Evolutionary conservation across 768 basidiomycete genomes (phyloP).

Genomic region (Hydnomerulius pinastri): DNA sequence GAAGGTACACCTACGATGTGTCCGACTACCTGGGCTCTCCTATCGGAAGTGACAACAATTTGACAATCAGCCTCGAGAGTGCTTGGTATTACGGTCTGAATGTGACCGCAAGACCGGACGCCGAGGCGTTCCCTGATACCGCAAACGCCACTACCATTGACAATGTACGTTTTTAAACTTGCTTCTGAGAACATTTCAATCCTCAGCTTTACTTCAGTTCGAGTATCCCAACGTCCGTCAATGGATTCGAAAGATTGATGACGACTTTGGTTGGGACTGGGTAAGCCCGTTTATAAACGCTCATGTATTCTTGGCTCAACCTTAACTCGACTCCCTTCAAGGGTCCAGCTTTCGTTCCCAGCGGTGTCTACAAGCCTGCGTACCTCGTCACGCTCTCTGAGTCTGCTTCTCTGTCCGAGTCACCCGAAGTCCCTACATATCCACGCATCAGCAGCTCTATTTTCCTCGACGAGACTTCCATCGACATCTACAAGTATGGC

Average conservation of each 20-base stretch:
- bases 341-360: conserved; percentile 60
- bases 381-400: conserved; percentile 47
- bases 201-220: conserved; percentile 34
- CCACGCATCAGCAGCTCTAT: conserved; percentile 28
- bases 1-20: conserved; percentile 55
- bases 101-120: conserved; percentile 49
- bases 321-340: conserved; percentile 15
- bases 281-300: conserved; percentile 25
- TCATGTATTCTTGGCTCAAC: background rate
- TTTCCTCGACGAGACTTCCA: conserved; percentile 52
- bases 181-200: background rate
- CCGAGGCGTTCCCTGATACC: conserved; percentile 43
- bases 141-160: conserved; percentile 17
- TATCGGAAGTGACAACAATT: conserved; percentile 37
- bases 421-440: conserved; percentile 26
- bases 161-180: conserved; percentile 28
- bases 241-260: conserved; percentile 51
- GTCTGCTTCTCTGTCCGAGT: conserved; percentile 19
- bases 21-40: conserved; percentile 41
- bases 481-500: conserved; percentile 58
- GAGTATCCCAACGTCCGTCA: conserved; percentile 51
- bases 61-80: conserved; percentile 55
- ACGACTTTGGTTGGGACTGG: conserved; percentile 68
- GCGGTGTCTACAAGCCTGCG: conserved; percentile 56
- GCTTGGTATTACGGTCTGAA: conserved; percentile 56